A percentile compares a stretch with the other conserved stretches of the same genome.
phyloP scores from a whole-genome alignment of 2,329 filamentous ascomycete species.

The Neofusicoccum laricinum region DNA sequence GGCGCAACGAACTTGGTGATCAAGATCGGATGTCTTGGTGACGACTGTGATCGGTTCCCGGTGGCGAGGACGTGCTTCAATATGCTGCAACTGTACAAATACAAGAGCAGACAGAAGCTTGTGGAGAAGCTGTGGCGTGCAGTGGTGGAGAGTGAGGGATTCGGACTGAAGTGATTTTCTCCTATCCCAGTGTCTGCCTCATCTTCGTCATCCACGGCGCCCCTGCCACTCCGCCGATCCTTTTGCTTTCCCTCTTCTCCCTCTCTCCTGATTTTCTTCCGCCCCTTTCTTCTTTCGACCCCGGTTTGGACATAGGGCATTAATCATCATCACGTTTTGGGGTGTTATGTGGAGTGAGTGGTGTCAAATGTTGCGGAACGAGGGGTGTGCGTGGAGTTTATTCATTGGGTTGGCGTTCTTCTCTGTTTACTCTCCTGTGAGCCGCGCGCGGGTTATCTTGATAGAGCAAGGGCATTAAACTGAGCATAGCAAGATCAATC shows the following conservation, averaged over 20 bases:
- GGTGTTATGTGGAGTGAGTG: too few relatives aligned
- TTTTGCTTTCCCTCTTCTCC: background rate
- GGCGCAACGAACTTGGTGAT: constrained; percentile 78
- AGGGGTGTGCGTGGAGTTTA: background rate
- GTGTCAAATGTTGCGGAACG: too few relatives aligned
- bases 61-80: constrained; percentile 93
- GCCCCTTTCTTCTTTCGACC: too few relatives aligned
- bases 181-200: too few relatives aligned
- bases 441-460: background rate
- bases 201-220: too few relatives aligned
- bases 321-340: too few relatives aligned
- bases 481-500: background rate
- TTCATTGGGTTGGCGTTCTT: background rate
- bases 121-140: constrained; percentile 77
- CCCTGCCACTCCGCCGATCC: too few relatives aligned
- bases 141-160: constrained; percentile 86
- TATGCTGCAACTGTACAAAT: constrained; percentile 72
- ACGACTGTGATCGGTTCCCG: constrained; percentile 72
- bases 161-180: constrained; percentile 70
- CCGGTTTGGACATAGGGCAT: too few relatives aligned
- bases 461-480: background rate
- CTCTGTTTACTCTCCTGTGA: background rate
- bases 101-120: constrained; percentile 63
- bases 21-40: constrained; percentile 70
- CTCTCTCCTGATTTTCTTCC: too few relatives aligned